Conservation (phyloP, 2,329 filamentous ascomycete genomes). For the Ploettnerulaceae sp. region DNA sequence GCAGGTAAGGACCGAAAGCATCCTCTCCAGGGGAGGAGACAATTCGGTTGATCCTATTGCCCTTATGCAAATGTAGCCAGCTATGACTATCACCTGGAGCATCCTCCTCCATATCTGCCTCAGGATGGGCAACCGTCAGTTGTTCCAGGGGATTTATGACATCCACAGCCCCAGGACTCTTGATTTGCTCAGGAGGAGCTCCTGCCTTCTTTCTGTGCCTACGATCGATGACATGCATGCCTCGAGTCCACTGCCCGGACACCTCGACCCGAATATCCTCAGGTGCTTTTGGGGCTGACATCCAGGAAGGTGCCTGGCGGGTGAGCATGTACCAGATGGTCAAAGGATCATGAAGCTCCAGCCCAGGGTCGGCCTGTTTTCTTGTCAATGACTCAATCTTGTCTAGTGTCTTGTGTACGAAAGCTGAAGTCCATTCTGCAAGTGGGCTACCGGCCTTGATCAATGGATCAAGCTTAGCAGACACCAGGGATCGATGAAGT, state of each 20-base stretch:
- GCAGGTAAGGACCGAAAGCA: constrained; percentile 59
- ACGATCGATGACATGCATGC: constrained; percentile 82
- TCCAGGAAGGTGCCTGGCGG: constrained; percentile 53
- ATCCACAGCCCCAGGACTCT: constrained; percentile 33
- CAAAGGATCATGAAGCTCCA: constrained; percentile 70
- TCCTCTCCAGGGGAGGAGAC: constrained; percentile 63
- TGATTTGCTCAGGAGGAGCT: constrained; percentile 28
- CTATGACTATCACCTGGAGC: constrained; percentile 66
- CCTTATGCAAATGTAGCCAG: constrained; percentile 70
- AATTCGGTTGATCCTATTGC: constrained; percentile 77
- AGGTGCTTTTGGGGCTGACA: constrained; percentile 46
- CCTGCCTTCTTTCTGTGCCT: constrained; percentile 53
- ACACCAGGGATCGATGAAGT: constrained; percentile 57
- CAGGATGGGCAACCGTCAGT: constrained; percentile 39
- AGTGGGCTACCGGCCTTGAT: constrained; percentile 63
- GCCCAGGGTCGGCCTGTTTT: constrained; percentile 54
- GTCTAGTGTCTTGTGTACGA: constrained; percentile 64
- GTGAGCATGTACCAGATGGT: constrained; percentile 75
- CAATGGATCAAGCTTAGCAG: constrained; percentile 48
- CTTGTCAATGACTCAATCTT: constrained; percentile 62
- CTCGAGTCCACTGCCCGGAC: constrained; percentile 86
- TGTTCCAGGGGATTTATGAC: constrained; percentile 35
- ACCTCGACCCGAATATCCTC: constrained; percentile 91
- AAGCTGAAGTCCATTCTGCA: constrained; percentile 67
- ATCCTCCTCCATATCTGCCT: constrained; percentile 43